Conservation (phyloP, 2,329 filamentous ascomycete species). For the Exophiala sideris region DNA sequence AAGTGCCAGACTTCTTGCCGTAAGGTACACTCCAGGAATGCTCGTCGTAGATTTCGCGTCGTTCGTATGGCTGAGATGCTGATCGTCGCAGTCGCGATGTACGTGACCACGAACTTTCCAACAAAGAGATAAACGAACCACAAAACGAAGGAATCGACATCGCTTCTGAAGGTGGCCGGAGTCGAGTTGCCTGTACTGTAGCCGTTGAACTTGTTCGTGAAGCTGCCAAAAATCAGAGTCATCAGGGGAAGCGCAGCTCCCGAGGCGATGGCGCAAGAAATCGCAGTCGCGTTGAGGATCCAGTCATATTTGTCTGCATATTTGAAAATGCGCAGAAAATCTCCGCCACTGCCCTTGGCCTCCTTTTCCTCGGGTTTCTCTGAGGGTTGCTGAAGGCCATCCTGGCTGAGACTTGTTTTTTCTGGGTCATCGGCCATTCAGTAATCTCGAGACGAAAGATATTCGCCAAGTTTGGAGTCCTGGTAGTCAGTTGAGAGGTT, state of each 20-base stretch:
- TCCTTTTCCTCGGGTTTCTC: constrained; percentile 8
- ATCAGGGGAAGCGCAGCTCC: constrained; percentile 35
- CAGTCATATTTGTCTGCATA: constrained; percentile 27
- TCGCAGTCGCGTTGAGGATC: constrained; percentile 22
- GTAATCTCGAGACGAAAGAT: not conserved
- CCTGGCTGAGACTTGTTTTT: constrained; percentile 6
- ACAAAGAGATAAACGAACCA: constrained; percentile 39
- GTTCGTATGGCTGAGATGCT: constrained; percentile 29
- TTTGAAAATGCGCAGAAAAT: constrained; percentile 24
- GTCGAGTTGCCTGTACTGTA: constrained; percentile 22
- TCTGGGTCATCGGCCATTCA: constrained; percentile 8
- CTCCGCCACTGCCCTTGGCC: constrained; percentile 16
- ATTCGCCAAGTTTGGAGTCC: too few relatives aligned
- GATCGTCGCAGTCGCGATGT: constrained; percentile 32
- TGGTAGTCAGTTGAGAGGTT: too few relatives aligned
- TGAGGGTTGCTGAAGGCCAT: constrained; percentile 1
- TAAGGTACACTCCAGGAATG: constrained; percentile 31
- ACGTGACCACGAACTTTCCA: constrained; percentile 34
- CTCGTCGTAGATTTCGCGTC: constrained; percentile 25
- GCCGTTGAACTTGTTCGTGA: constrained; percentile 31
- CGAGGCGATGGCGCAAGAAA: constrained; percentile 27
- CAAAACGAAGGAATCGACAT: constrained; percentile 26
- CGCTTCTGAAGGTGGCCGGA: constrained; percentile 24
- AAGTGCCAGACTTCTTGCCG: constrained; percentile 35
- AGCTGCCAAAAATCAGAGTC: constrained; percentile 38